Base-by-base conservation (phyloP, 495 filamentous ascomycete species). In the Tuber aestivum region DNA sequence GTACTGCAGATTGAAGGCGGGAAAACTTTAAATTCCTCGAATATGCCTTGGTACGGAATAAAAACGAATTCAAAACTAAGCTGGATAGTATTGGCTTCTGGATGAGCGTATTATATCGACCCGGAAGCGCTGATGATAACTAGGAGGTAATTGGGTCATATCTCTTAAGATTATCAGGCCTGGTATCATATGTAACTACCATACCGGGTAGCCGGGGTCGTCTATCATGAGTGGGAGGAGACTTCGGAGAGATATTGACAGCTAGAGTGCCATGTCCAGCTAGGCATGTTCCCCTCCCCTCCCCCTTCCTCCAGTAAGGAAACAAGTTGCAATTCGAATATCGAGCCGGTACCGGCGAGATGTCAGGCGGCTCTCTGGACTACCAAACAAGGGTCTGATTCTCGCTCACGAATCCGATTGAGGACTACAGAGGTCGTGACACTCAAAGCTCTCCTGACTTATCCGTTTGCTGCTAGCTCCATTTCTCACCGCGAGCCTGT, bases 341-440 rank as follows among this genome's bases (percentile, higher is more conserved):
- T 61, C n/a, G n/a, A 61, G 12, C 56, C 27, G 12, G 56, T 61
- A 61, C 56, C 56, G 56, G 56, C 56, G 56, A 32, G 56, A 65
- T 65, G 5, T 65, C 14, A 32, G 27, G 27, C n/a, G 6, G 4
- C 56, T 65, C 56, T 65, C 27, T 35, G 3, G 56, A 65, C 56
- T 0, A 2, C 14, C 14, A 18, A 35, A 65, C 56, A 65, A 20
- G 56, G 56, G 56, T 65, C 56, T 27, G 56, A 65, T 35, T 35
- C 56, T 65, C 56, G 56, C 56, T 35, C 27, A 65, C 27, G 56
- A 65, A 65, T 65, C 56, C 56, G 56, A 20, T 65, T 65, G 56
- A 35, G 56, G 7, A 61, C n/a, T 32, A 16, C 50, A 61, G 12
- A 32, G n/a, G n/a, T 14, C 50, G 10, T 18, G 56, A 65, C 56